A percentile compares a stretch with the other conserved stretches of the same genome.
These are phyloP conservation scores for Emiliania huxleyi DNA, from an alignment of 78 protist species.

Conservation along the genomic window DNA sequence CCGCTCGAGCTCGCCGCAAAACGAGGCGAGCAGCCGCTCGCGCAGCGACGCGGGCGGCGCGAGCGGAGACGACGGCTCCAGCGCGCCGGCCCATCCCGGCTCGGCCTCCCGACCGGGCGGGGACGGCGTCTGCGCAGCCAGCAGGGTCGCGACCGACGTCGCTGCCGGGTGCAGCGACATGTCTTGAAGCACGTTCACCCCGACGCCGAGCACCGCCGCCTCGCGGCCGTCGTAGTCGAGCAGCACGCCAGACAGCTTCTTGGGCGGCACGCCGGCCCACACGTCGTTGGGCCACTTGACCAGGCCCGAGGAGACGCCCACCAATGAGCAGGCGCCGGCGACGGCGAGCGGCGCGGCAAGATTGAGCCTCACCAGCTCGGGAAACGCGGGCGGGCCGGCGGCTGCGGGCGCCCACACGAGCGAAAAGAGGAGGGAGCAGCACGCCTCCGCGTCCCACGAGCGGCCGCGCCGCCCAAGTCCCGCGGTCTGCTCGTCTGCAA, in stretches of 20 bases:
- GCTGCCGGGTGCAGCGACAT: background rate
- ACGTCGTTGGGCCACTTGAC: background rate
- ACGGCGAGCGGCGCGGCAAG: background rate
- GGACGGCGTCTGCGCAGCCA: background rate
- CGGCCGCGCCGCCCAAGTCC: background rate
- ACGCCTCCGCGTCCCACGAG: background rate
- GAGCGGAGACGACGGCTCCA: background rate
- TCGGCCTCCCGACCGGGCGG: too few relatives aligned
- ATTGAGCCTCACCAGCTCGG: background rate
- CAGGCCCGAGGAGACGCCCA: background rate
- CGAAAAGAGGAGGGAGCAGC: background rate
- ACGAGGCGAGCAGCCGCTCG: background rate
- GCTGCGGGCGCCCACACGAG: background rate
- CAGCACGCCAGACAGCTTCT: background rate
- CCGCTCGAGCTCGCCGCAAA: background rate
- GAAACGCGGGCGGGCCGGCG: background rate
- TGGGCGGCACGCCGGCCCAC: background rate
- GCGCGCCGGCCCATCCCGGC: too few relatives aligned
- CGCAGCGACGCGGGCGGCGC: background rate
- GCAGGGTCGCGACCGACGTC: background rate
- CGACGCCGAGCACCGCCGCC: background rate
- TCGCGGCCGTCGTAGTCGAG: background rate
- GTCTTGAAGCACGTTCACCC: background rate
- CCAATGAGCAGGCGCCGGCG: background rate
- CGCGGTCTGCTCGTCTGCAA: background rate